Percentiles rank a stretch among this genome's conserved stretches.
Conservation (phyloP, 2,329 filamentous ascomycete species). For the Penicillium verrucosum region DNA sequence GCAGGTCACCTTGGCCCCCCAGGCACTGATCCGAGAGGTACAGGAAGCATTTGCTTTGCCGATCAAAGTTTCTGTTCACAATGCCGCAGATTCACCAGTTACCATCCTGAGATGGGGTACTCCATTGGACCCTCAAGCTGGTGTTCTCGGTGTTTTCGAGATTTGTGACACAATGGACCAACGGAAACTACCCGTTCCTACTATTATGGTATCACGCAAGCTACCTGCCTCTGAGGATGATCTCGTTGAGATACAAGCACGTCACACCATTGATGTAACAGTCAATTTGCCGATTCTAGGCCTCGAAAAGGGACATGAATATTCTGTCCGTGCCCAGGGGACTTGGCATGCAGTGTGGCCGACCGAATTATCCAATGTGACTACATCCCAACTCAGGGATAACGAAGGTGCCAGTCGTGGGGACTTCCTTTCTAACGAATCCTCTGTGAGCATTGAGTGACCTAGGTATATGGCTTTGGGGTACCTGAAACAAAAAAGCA, state of each 20-base stretch:
- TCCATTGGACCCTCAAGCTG: constrained; percentile 35
- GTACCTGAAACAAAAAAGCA: neutral
- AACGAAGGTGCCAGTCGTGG: constrained; percentile 19
- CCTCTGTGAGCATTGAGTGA: constrained; percentile 14
- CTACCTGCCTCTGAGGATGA: constrained; percentile 30
- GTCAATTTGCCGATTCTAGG: constrained; percentile 28
- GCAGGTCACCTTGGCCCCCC: constrained; percentile 18
- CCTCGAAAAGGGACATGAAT: constrained; percentile 31
- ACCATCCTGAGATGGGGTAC: constrained; percentile 40
- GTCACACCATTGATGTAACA: constrained; percentile 18
- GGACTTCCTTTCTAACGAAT: constrained; percentile 27
- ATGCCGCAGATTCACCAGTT: constrained; percentile 25
- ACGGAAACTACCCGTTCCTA: constrained; percentile 24
- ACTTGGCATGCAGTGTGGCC: constrained; percentile 39
- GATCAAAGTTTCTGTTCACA: constrained; percentile 30
- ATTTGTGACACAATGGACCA: constrained; percentile 24
- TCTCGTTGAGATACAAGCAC: constrained; percentile 31
- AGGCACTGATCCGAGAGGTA: constrained; percentile 13
- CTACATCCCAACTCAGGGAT: constrained; percentile 21
- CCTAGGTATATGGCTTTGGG: neutral
- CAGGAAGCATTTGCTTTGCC: constrained; percentile 19
- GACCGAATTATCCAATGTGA: constrained; percentile 21
- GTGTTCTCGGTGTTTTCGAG: constrained; percentile 31
- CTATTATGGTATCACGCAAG: constrained; percentile 34
- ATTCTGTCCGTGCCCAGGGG: constrained; percentile 33